Conservation (phyloP, 2,329 filamentous ascomycete genomes). For the Curvularia eragrostidis region DNA sequence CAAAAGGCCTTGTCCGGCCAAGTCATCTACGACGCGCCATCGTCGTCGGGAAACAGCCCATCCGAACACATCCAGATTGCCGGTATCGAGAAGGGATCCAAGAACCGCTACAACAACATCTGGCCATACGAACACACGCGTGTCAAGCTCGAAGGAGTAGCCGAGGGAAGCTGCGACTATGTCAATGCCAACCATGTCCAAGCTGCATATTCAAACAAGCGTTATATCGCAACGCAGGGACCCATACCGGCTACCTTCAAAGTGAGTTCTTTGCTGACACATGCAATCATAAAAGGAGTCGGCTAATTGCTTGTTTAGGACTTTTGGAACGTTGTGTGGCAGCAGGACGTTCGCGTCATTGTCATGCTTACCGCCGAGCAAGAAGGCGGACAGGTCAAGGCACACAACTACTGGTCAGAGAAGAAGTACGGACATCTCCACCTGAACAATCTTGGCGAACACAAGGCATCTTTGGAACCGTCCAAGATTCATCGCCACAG, state of each 20-base stretch:
- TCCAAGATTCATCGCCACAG: slow-evolving; percentile 58
- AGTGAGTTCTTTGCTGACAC: slow-evolving; percentile 59
- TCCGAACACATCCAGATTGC: slow-evolving; percentile 72
- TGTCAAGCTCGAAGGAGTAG: slow-evolving; percentile 76
- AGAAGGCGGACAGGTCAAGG: slow-evolving; percentile 92
- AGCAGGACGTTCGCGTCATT: slow-evolving; percentile 91
- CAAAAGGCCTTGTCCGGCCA: slow-evolving; percentile 73
- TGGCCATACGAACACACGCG: slow-evolving; percentile 93
- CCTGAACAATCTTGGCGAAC: slow-evolving; percentile 80
- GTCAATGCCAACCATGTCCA: slow-evolving; percentile 92
- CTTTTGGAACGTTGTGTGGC: slow-evolving; percentile 98
- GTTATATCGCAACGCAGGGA: slow-evolving; percentile 94
- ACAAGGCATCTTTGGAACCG: slow-evolving; percentile 76
- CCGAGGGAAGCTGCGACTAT: slow-evolving; percentile 80
- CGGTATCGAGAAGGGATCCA: slow-evolving; percentile 90
- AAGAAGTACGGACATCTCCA: slow-evolving; percentile 79
- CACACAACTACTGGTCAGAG: slow-evolving; percentile 89
- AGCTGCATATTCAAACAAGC: slow-evolving; percentile 81
- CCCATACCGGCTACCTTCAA: slow-evolving; percentile 91
- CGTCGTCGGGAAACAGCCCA: slow-evolving; percentile 42
- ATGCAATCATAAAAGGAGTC: background rate
- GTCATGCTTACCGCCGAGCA: slow-evolving; percentile 96
- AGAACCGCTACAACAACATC: slow-evolving; percentile 98
- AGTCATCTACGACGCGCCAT: slow-evolving; percentile 61
- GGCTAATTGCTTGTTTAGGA: slow-evolving; percentile 64